Percentiles rank a stretch among this genome's conserved stretches.
Evolutionary conservation across 2,329 filamentous ascomycete species (phyloP).

Genomic region (Phialocephala sp.): DNA sequence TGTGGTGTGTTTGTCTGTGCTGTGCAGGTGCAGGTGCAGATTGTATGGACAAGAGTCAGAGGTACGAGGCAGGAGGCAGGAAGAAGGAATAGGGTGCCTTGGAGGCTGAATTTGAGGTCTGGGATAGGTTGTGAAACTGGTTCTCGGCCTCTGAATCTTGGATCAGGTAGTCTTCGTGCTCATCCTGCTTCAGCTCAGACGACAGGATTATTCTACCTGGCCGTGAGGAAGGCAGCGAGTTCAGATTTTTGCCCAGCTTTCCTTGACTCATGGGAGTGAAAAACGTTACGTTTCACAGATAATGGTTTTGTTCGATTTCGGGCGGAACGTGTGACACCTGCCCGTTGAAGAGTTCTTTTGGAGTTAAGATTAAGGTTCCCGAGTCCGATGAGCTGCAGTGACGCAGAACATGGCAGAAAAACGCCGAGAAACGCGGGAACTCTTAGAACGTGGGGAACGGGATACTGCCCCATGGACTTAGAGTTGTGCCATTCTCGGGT

Average conservation of each 20-base stretch:
- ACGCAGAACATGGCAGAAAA: neutral
- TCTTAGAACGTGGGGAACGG: constrained; percentile 2
- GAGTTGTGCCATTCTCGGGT: neutral
- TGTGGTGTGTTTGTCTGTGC: constrained; percentile 6
- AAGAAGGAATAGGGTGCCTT: too few relatives aligned
- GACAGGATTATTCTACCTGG: too few relatives aligned
- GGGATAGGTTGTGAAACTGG: neutral
- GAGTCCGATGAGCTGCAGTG: neutral
- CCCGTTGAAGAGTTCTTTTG: too few relatives aligned
- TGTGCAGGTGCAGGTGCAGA: neutral
- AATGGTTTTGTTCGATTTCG: too few relatives aligned
- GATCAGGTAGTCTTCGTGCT: neutral
- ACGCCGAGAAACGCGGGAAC: neutral
- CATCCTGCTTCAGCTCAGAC: neutral
- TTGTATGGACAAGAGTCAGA: neutral
- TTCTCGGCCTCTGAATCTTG: neutral
- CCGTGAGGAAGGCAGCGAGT: too few relatives aligned
- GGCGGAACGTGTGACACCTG: too few relatives aligned
- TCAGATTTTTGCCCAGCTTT: too few relatives aligned
- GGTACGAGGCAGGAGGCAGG: neutral
- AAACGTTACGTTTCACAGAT: too few relatives aligned
- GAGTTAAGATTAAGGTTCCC: neutral
- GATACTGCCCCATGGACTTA: too few relatives aligned
- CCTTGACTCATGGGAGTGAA: too few relatives aligned
- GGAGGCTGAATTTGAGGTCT: neutral